Percentiles rank a stretch among this genome's conserved stretches.
These are phyloP conservation scores for Aspergillus sp. DNA, from an alignment of 2,329 filamentous ascomycete species.

Conservation along the genomic window DNA sequence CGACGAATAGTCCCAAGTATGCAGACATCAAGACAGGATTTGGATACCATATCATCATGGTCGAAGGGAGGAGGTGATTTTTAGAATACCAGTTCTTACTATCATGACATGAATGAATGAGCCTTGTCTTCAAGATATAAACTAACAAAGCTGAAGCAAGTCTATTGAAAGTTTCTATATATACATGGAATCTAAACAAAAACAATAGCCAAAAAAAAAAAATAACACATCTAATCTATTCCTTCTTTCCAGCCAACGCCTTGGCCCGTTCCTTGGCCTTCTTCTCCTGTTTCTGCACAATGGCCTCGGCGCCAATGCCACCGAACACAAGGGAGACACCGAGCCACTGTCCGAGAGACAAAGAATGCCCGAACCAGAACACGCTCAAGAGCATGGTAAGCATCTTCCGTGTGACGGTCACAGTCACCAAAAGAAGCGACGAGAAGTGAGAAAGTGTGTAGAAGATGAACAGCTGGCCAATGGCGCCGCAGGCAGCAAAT, in stretches of 20 bases:
- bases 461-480: slow-evolving; percentile 97
- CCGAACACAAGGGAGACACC: slow-evolving; percentile 92
- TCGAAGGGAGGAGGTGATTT: slow-evolving; percentile 56
- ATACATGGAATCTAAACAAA: slow-evolving; percentile 1
- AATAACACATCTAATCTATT: slow-evolving; percentile 10
- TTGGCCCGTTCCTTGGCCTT: slow-evolving; percentile 68
- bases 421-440: slow-evolving; percentile 85
- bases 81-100: neutral
- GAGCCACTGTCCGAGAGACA: slow-evolving; percentile 87
- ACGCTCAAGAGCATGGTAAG: slow-evolving; percentile 97
- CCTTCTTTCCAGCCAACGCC: slow-evolving; percentile 30
- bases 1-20: slow-evolving; percentile 57
- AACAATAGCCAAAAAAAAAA: neutral
- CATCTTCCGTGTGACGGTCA: slow-evolving; percentile 98
- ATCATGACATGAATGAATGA: neutral
- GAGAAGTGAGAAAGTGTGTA: slow-evolving; percentile 92
- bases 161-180: neutral
- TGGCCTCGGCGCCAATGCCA: slow-evolving; percentile 85
- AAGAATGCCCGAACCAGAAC: slow-evolving; percentile 83
- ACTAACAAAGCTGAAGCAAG: too few relatives aligned
- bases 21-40: slow-evolving; percentile 59
- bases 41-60: slow-evolving; percentile 67
- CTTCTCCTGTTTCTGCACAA: slow-evolving; percentile 79
- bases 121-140: too few relatives aligned
- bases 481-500: slow-evolving; percentile 82